Evolutionary conservation across 176 grass and related monocot genomes (phyloP).

Genomic region (Oropetium thomaeum): DNA sequence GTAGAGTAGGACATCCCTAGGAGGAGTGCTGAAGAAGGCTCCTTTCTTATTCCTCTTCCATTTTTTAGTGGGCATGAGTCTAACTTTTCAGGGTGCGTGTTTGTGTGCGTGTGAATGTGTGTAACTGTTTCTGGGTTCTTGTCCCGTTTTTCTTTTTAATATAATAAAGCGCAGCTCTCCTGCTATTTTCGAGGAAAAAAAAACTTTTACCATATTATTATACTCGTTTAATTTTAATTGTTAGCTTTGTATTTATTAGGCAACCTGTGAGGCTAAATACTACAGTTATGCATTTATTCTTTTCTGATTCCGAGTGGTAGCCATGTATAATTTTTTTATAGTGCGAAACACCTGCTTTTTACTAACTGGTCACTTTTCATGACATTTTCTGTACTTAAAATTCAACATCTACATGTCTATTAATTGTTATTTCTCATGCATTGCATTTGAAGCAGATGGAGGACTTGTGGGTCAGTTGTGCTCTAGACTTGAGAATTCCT

Average conservation of each 20-base stretch:
- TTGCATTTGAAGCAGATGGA: slow-evolving; percentile 41
- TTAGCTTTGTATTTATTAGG: not conserved
- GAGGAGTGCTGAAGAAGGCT: not conserved
- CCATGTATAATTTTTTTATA: not conserved
- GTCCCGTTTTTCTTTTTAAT: too few relatives aligned
- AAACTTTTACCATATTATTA: not conserved
- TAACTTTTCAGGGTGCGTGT: too few relatives aligned
- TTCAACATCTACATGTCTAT: not conserved
- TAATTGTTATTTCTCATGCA: slow-evolving; percentile 15
- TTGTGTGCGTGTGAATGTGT: too few relatives aligned
- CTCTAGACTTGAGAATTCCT: slow-evolving; percentile 12
- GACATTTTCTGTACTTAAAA: slow-evolving; percentile 3
- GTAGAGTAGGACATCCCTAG: not conserved
- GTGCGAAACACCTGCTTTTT: not conserved
- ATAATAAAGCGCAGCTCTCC: too few relatives aligned
- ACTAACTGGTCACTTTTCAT: slow-evolving; percentile 15
- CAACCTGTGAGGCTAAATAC: not conserved
- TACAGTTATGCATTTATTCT: not conserved
- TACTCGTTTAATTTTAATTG: not conserved
- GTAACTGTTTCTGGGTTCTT: too few relatives aligned
- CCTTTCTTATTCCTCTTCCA: not conserved
- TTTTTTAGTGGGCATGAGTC: not conserved
- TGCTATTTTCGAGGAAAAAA: too few relatives aligned
- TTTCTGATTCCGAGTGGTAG: not conserved
- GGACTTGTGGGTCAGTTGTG: slow-evolving; percentile 28